These are phyloP conservation scores for Trichosanthes cucumerina DNA, from an alignment of 306 rosid genomes.

Conservation along the genomic window DNA sequence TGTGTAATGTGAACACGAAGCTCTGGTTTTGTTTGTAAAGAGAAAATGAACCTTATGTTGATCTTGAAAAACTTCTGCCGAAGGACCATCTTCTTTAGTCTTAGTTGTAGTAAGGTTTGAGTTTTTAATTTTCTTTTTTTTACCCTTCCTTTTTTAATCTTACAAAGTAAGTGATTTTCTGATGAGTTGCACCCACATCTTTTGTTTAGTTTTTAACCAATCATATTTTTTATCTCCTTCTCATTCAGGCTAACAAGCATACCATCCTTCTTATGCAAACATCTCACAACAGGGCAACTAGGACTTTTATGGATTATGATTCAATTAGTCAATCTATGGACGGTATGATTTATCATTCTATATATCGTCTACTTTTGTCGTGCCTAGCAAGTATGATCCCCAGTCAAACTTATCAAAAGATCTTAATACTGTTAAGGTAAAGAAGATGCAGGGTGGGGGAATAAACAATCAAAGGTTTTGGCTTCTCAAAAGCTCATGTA, in stretches of 20 bases:
- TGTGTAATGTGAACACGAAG: neutral
- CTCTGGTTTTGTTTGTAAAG: neutral
- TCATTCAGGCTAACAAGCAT: slow-evolving; percentile 74
- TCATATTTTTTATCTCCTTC: slow-evolving; percentile 4
- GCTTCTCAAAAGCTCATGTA: neutral
- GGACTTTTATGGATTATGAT: slow-evolving; percentile 89
- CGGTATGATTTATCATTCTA: slow-evolving; percentile 34
- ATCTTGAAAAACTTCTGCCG: neutral
- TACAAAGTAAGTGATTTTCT: neutral
- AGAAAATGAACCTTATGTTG: neutral
- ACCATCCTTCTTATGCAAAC: slow-evolving; percentile 92
- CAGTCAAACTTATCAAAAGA: neutral
- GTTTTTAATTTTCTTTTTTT: neutral
- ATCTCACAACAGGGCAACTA: slow-evolving; percentile 66
- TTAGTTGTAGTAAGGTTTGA: neutral
- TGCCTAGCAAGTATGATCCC: neutral
- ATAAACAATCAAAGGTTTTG: neutral
- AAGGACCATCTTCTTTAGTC: neutral
- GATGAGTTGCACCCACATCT: neutral
- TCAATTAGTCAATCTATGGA: slow-evolving; percentile 90
- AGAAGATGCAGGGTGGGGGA: neutral
- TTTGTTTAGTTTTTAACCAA: slow-evolving; percentile 2
- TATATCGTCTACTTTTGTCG: neutral
- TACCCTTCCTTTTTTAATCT: neutral
- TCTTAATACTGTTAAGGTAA: neutral